A percentile compares a stretch with the other conserved stretches of the same genome.
Conservation (phyloP, 2,329 filamentous ascomycete genomes). For the Tolypocladium inflatum region DNA sequence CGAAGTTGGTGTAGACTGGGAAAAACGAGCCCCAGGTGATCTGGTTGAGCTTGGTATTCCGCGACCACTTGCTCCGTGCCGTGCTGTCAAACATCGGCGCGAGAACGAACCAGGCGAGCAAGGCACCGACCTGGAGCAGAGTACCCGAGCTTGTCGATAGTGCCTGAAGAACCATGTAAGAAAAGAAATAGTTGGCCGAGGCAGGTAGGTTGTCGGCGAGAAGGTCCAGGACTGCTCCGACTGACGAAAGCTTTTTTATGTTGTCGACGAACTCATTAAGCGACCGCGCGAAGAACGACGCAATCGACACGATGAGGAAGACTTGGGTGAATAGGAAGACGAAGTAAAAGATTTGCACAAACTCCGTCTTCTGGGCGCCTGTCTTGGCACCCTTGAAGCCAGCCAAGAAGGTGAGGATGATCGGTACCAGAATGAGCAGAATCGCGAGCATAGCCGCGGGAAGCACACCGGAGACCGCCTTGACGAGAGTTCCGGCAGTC, state of each 20-base stretch:
- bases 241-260: slow-evolving; percentile 35
- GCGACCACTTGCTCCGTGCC: slow-evolving; percentile 68
- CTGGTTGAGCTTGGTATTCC: slow-evolving; percentile 68
- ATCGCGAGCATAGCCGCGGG: slow-evolving; percentile 69
- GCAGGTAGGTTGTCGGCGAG: slow-evolving; percentile 74
- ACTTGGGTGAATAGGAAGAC: slow-evolving; percentile 89
- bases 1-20: slow-evolving; percentile 93
- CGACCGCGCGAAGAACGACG: slow-evolving; percentile 58
- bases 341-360: slow-evolving; percentile 91
- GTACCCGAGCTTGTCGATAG: slow-evolving; percentile 85
- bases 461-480: slow-evolving; percentile 71
- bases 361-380: slow-evolving; percentile 65
- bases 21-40: slow-evolving; percentile 92
- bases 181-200: slow-evolving; percentile 95
- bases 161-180: slow-evolving; percentile 93
- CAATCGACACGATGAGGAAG: slow-evolving; percentile 85
- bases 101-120: slow-evolving; percentile 74
- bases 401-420: slow-evolving; percentile 67
- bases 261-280: slow-evolving; percentile 53
- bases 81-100: slow-evolving; percentile 79
- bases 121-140: slow-evolving; percentile 69
- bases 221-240: slow-evolving; percentile 57
- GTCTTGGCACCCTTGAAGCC: slow-evolving; percentile 73
- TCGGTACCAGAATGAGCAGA: slow-evolving; percentile 70
- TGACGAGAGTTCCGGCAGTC: slow-evolving; percentile 50